These are phyloP conservation scores for Vishniacozyma victoriae DNA, from an alignment of 768 basidiomycete genomes.

Conservation along the genomic window DNA sequence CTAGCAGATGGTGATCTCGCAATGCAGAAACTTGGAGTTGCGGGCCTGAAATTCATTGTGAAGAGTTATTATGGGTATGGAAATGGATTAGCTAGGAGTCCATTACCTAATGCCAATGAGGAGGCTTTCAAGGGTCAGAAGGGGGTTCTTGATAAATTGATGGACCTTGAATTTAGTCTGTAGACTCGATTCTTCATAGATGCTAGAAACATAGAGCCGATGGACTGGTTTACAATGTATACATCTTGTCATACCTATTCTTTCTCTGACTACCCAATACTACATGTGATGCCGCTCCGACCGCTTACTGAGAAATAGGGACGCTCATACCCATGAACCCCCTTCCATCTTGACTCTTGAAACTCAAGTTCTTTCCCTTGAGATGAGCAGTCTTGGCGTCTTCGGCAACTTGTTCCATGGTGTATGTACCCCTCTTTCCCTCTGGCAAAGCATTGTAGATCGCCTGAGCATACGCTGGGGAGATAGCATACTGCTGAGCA, in stretches of 20 bases:
- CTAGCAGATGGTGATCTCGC: constrained; percentile 19
- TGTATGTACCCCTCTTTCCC: constrained; percentile 10
- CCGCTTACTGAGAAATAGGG: constrained; percentile 6
- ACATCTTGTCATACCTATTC: no score
- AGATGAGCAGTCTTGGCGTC: constrained; percentile 37
- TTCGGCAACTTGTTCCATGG: constrained; percentile 29
- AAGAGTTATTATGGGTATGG: constrained; percentile 27
- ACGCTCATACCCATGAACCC: constrained; percentile 43
- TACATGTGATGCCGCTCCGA: no score
- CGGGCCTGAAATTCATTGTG: constrained; percentile 26
- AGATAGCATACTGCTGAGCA: constrained; percentile 39
- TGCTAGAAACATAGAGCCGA: no score
- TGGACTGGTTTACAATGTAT: no score
- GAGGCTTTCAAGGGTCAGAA: constrained; percentile 21
- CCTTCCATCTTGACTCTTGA: constrained; percentile 24
- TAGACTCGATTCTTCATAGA: neutral
- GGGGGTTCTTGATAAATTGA: constrained; percentile 18
- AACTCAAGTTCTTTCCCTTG: constrained; percentile 32
- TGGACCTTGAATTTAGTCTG: constrained; percentile 6
- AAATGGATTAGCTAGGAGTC: constrained; percentile 9
- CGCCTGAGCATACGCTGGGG: constrained; percentile 32
- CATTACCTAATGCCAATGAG: constrained; percentile 43
- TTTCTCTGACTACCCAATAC: no score
- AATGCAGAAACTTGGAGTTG: constrained; percentile 18
- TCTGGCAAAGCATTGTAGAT: constrained; percentile 40